These are phyloP conservation scores for Sclerotinia spermophila DNA, from an alignment of 2,329 filamentous ascomycete species.

Conservation along the genomic window DNA sequence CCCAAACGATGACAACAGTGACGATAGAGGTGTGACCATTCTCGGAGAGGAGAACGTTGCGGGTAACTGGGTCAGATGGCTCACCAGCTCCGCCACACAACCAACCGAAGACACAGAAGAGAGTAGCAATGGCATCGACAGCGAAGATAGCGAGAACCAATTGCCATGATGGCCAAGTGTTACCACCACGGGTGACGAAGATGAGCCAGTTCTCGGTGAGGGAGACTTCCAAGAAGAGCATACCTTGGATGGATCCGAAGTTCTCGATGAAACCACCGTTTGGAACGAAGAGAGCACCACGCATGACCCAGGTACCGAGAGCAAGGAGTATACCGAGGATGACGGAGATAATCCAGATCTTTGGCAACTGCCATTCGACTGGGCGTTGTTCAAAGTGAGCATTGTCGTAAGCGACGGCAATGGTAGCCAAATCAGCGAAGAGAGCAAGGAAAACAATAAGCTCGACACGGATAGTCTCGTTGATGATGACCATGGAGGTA, in stretches of 20 bases:
- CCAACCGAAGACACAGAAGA: constrained; percentile 76
- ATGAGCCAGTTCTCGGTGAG: constrained; percentile 77
- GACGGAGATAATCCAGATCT: constrained; percentile 75
- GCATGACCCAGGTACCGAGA: constrained; percentile 68
- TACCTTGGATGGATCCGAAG: constrained; percentile 70
- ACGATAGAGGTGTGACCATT: constrained; percentile 49
- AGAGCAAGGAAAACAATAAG: constrained; percentile 77
- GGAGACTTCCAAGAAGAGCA: constrained; percentile 70
- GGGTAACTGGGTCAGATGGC: constrained; percentile 37
- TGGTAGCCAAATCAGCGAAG: constrained; percentile 75
- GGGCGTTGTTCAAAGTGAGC: constrained; percentile 71
- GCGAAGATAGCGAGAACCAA: constrained; percentile 66
- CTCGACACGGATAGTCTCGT: constrained; percentile 69
- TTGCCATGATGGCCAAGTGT: constrained; percentile 73
- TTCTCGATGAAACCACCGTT: constrained; percentile 72
- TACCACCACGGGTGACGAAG: constrained; percentile 69
- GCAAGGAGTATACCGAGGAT: constrained; percentile 66
- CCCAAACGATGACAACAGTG: constrained; percentile 62
- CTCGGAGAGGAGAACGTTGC: constrained; percentile 38
- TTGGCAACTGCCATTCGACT: constrained; percentile 76
- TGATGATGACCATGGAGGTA: constrained; percentile 75
- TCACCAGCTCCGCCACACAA: constrained; percentile 51
- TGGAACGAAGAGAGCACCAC: constrained; percentile 64
- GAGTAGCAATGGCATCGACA: constrained; percentile 67
- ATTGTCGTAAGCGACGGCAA: constrained; percentile 76